These are phyloP conservation scores for Candida golubevii DNA, from an alignment of 805 yeast species.

Conservation along the genomic window DNA sequence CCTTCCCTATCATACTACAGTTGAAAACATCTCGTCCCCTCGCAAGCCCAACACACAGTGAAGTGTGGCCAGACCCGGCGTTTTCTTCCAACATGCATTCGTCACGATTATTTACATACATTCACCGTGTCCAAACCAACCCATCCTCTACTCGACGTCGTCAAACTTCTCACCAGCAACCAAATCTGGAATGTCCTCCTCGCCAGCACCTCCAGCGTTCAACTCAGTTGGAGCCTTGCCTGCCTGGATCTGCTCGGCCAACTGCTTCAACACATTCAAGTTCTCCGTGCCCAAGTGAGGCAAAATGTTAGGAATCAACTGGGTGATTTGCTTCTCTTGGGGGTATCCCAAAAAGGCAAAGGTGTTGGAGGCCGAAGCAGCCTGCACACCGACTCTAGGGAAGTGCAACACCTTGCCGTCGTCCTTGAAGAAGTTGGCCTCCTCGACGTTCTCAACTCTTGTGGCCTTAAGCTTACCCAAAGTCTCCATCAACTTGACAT, in stretches of 20 bases:
- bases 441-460: conserved; percentile 85
- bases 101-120: conserved; percentile 12
- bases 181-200: conserved; percentile 71
- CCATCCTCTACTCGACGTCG: conserved; percentile 41
- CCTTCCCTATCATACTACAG: too few species aligned
- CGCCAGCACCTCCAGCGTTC: conserved; percentile 35
- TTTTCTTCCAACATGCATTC: conserved; percentile 7
- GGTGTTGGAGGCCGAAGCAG: conserved; percentile 85
- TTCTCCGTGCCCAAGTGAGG: conserved; percentile 97
- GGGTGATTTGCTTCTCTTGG: conserved; percentile 87
- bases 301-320: conserved; percentile 88
- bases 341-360: conserved; percentile 94
- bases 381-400: conserved; percentile 94
- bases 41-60: background rate
- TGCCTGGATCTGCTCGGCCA: conserved; percentile 83
- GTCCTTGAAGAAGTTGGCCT: conserved; percentile 96
- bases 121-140: background rate
- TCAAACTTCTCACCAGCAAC: conserved; percentile 88
- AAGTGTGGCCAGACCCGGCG: background rate
- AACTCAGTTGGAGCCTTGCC: conserved; percentile 48
- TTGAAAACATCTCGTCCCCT: background rate
- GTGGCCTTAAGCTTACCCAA: conserved; percentile 86
- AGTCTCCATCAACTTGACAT: conserved; percentile 84
- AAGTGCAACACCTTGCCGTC: conserved; percentile 96
- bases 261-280: conserved; percentile 78